Conservation (phyloP, 306 rosid genomes). For the Malus asiatica region DNA sequence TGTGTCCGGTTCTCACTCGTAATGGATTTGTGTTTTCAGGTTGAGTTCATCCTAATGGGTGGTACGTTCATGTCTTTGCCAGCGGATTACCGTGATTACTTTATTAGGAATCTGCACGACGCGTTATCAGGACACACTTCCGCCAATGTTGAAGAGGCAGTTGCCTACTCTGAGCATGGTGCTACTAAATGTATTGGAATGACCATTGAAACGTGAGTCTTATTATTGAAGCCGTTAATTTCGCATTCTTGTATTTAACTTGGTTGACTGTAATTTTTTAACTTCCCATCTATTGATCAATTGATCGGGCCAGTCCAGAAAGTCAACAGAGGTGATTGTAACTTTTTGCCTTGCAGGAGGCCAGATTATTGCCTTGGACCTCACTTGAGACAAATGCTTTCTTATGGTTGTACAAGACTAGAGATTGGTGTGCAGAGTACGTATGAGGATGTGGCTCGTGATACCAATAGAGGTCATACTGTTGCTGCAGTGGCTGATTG, state of each 20-base stretch:
- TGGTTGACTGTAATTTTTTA: background rate
- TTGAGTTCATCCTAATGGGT: conserved; percentile 95
- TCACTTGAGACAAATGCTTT: conserved; percentile 95
- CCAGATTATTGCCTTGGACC: conserved; percentile 99
- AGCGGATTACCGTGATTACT: conserved; percentile 86
- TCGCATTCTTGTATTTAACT: background rate
- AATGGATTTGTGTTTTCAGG: conserved; percentile 48
- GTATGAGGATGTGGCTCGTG: conserved; percentile 96
- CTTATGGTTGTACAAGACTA: conserved; percentile 87
- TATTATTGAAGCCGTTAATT: background rate
- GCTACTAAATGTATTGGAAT: conserved; percentile 93
- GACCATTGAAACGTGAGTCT: conserved; percentile 90
- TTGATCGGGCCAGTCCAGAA: background rate
- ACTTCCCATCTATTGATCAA: background rate
- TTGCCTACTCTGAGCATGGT: conserved; percentile 83
- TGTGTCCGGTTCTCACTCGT: conserved; percentile 4
- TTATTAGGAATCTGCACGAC: conserved; percentile 84
- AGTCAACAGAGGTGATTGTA: background rate
- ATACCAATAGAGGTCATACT: conserved; percentile 95
- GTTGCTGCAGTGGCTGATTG: conserved; percentile 97
- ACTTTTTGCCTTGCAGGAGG: conserved; percentile 50
- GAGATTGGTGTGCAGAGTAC: conserved; percentile 99
- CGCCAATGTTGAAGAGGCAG: conserved; percentile 93
- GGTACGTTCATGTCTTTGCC: conserved; percentile 98
- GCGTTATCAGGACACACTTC: conserved; percentile 97